Conservation (phyloP, 352 stramenopile species). For the Phytophthora tubulina region DNA sequence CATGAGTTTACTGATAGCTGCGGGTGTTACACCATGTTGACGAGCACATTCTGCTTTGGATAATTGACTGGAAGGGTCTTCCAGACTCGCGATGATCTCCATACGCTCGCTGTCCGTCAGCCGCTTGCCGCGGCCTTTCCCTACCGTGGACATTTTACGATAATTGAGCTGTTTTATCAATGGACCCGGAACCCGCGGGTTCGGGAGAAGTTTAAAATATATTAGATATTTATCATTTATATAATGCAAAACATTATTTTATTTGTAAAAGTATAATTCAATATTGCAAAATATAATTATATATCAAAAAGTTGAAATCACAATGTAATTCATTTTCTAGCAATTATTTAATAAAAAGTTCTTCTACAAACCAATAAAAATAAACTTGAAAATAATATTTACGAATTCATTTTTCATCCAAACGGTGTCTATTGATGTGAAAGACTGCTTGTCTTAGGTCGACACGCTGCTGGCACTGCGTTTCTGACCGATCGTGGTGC, state of each 20-base stretch:
- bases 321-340: not conserved
- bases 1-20: conserved; percentile 85
- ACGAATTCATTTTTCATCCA: no score
- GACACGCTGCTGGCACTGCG: conserved; percentile 30
- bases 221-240: no score
- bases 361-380: not conserved
- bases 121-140: conserved; percentile 51
- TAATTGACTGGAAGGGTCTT: conserved; percentile 61
- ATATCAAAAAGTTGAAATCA: no score
- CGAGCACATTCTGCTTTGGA: conserved; percentile 68
- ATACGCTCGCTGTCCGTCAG: conserved; percentile 82
- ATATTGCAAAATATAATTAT: no score
- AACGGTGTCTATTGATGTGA: not conserved
- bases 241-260: not conserved
- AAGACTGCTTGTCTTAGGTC: not conserved
- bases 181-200: conserved; percentile 1
- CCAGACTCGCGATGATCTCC: conserved; percentile 76
- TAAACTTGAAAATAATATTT: not conserved
- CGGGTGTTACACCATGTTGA: conserved; percentile 72
- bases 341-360: not conserved
- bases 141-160: conserved; percentile 4
- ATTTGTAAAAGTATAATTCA: not conserved
- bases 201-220: not conserved
- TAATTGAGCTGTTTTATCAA: no score
- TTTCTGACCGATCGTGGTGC: conserved; percentile 35